phyloP scores from a whole-genome alignment of 805 yeast species.

The Kodamaea kaohsiungensis region DNA sequence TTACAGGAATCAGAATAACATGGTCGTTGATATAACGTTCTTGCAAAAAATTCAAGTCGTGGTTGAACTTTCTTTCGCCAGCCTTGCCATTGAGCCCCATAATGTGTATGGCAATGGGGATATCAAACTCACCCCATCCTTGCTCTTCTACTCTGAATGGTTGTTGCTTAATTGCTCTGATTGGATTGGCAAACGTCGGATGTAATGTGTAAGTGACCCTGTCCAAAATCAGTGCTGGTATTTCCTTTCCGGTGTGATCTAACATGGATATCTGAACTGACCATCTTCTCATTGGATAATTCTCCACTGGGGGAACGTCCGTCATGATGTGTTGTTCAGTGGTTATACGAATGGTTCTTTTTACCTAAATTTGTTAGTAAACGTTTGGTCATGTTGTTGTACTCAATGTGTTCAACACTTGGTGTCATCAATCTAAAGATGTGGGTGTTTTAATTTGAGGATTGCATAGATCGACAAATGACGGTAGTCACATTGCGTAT shows the following conservation, averaged over 20 bases:
- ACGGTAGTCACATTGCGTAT: background rate
- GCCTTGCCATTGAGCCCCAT: conserved; percentile 67
- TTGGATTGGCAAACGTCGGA: conserved; percentile 92
- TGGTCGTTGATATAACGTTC: conserved; percentile 80
- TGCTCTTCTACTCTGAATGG: conserved; percentile 89
- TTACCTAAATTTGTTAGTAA: conserved; percentile 43
- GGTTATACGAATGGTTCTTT: conserved; percentile 84
- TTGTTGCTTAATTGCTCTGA: conserved; percentile 71
- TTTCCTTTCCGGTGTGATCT: conserved; percentile 76
- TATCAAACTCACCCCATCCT: conserved; percentile 98
- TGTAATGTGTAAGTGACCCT: conserved; percentile 91
- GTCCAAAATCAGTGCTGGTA: conserved; percentile 87
- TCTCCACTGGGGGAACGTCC: conserved; percentile 82
- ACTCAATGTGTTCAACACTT: background rate
- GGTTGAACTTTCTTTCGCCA: conserved; percentile 84
- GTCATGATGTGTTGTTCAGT: conserved; percentile 82
- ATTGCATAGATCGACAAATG: background rate
- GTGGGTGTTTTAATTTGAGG: background rate
- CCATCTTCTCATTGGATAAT: conserved; percentile 96
- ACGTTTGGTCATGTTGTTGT: background rate
- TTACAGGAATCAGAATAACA: conserved; percentile 63
- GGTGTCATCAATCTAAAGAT: background rate
- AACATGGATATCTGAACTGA: conserved; percentile 72
- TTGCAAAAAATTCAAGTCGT: conserved; percentile 83
- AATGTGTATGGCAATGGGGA: conserved; percentile 73